These are phyloP conservation scores for Ophiostoma montium DNA, from an alignment of 2,329 filamentous ascomycete genomes.

Conservation along the genomic window DNA sequence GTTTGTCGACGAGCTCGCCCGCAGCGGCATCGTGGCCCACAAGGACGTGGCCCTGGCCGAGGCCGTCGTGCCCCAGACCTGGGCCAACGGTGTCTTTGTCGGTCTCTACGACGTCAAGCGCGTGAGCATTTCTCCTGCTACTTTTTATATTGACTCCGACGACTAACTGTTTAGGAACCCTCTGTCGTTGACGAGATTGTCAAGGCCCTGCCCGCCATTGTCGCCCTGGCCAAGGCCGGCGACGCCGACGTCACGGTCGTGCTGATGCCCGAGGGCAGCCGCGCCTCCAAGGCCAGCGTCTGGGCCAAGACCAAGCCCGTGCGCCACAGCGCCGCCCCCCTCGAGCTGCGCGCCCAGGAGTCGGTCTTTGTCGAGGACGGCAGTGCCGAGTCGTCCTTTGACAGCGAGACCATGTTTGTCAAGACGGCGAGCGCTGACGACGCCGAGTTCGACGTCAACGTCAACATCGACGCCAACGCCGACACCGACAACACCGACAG, in stretches of 20 bases:
- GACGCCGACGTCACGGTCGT: slow-evolving; percentile 44
- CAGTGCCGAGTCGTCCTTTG: slow-evolving; percentile 19
- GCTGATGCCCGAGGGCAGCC: slow-evolving; percentile 34
- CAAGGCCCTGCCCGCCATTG: slow-evolving; percentile 30
- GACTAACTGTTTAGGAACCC: slow-evolving; percentile 22
- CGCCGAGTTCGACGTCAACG: background rate
- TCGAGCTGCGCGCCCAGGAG: slow-evolving; percentile 30
- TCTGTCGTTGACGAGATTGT: slow-evolving; percentile 29
- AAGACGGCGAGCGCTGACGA: background rate
- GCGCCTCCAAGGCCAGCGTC: slow-evolving; percentile 21
- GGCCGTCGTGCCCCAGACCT: slow-evolving; percentile 25
- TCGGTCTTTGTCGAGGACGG: slow-evolving; percentile 27
- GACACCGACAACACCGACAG: slow-evolving; percentile 1
- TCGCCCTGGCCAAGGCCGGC: slow-evolving; percentile 30
- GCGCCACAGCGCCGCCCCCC: background rate
- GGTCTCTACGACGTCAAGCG: slow-evolving; percentile 30
- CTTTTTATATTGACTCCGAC: background rate
- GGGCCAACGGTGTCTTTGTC: slow-evolving; percentile 28
- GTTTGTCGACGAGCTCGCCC: slow-evolving; percentile 26
- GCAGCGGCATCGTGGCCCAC: slow-evolving; percentile 18
- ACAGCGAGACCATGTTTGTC: slow-evolving; percentile 1
- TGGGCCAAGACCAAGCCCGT: slow-evolving; percentile 21
- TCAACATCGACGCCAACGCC: background rate
- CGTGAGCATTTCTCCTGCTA: slow-evolving; percentile 19
- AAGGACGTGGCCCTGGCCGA: slow-evolving; percentile 22